Conservation (phyloP, 495 filamentous ascomycete genomes). For the Margaritispora aquatica region DNA sequence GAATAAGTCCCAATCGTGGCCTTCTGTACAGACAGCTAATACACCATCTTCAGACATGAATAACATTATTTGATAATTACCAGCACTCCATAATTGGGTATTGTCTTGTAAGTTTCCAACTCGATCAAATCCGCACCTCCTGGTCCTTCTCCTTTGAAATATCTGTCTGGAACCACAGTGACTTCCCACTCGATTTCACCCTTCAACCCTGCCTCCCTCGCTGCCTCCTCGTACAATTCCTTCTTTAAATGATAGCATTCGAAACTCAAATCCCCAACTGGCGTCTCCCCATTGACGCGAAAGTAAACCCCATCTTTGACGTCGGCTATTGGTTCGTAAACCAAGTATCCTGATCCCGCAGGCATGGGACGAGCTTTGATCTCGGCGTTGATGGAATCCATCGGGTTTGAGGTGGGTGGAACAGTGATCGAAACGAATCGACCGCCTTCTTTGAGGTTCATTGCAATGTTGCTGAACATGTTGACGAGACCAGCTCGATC, state of each 20-base stretch:
- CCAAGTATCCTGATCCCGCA: constrained; percentile 10
- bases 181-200: constrained; percentile 20
- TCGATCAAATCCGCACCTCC: constrained; percentile 10
- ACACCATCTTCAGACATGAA: no score
- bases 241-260: constrained; percentile 20
- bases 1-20: no score
- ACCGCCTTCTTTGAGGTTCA: constrained; percentile 30
- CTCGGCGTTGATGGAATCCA: constrained; percentile 4
- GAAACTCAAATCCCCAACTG: constrained; percentile 19
- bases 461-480: constrained; percentile 30
- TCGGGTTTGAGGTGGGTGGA: constrained; percentile 10
- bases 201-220: constrained; percentile 18
- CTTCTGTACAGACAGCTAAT: no score
- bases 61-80: constrained; percentile 4
- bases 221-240: constrained; percentile 20
- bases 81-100: constrained; percentile 9
- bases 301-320: constrained; percentile 16
- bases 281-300: constrained; percentile 7
- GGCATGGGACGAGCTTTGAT: constrained; percentile 9
- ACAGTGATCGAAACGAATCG: constrained; percentile 30
- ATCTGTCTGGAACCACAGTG: constrained; percentile 23
- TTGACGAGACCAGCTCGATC: constrained; percentile 19
- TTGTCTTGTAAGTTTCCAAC: constrained; percentile 9
- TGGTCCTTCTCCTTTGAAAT: constrained; percentile 7
- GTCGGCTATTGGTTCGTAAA: constrained; percentile 7